Evolutionary conservation across 305 asterid species (phyloP).

Genomic region (Fraxinus paxiana): DNA sequence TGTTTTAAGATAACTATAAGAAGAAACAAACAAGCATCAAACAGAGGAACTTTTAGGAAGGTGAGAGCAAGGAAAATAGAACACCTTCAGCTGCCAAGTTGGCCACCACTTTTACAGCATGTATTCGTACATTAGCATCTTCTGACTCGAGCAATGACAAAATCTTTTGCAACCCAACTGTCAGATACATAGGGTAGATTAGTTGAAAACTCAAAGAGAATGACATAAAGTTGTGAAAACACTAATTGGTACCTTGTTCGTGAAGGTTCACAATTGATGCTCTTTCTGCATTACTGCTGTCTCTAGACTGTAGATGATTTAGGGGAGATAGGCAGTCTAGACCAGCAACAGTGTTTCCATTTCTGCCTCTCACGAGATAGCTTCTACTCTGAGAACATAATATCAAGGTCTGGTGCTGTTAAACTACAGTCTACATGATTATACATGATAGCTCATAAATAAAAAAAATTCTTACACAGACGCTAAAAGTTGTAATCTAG

Average conservation of each 20-base stretch:
- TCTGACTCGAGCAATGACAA: constrained; percentile 88
- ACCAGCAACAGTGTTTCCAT: constrained; percentile 49
- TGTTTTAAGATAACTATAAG: not conserved
- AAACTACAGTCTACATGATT: not conserved
- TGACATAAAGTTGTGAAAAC: constrained; percentile 2
- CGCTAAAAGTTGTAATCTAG: not conserved
- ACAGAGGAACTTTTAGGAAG: not conserved
- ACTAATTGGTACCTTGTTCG: constrained; percentile 73
- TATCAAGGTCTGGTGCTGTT: not conserved
- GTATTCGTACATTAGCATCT: constrained; percentile 84
- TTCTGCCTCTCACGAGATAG: constrained; percentile 52
- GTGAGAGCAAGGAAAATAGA: constrained; percentile 23
- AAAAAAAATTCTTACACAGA: constrained; percentile 7
- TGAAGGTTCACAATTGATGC: constrained; percentile 82
- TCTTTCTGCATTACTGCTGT: constrained; percentile 59
- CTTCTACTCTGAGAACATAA: constrained; percentile 50
- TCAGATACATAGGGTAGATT: constrained; percentile 19
- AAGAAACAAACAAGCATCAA: not conserved
- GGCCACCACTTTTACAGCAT: constrained; percentile 98
- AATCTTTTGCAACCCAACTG: constrained; percentile 97
- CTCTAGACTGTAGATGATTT: constrained; percentile 56
- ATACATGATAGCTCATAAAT: not conserved
- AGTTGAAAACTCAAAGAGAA: constrained; percentile 19
- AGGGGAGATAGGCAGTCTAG: constrained; percentile 56
- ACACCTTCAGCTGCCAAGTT: constrained; percentile 99